Percentiles rank a stretch among this genome's conserved stretches.
These are phyloP conservation scores for Cyclotella sp. DNA, from an alignment of 108 stramenopile genomes.

Conservation along the genomic window DNA sequence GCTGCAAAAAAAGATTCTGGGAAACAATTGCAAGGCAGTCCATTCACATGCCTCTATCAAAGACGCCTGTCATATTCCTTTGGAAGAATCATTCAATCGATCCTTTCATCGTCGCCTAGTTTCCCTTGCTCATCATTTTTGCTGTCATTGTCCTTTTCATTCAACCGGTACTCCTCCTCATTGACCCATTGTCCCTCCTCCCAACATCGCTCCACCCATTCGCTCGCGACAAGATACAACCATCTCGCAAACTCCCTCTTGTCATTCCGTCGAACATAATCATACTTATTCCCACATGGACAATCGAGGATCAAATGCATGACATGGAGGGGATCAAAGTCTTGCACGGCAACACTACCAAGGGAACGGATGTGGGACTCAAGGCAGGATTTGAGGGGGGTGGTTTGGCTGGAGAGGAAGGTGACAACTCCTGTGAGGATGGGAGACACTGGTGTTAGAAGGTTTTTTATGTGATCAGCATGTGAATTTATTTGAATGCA, in stretches of 20 bases:
- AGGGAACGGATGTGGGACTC: conserved; percentile 7
- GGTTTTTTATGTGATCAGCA: no score
- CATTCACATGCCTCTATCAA: conserved; percentile 40
- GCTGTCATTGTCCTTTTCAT: not conserved
- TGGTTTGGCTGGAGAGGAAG: conserved; percentile 36
- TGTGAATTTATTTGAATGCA: no score
- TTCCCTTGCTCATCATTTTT: no score
- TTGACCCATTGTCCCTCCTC: conserved; percentile 22
- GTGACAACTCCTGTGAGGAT: conserved; percentile 22
- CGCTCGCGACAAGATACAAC: conserved; percentile 29
- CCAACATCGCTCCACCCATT: conserved; percentile 41
- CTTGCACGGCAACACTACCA: conserved; percentile 11
- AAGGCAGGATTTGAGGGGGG: conserved; percentile 17
- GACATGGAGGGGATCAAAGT: conserved; percentile 27
- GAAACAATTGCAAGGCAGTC: conserved; percentile 13
- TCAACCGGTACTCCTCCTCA: conserved; percentile 15
- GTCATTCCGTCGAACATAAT: conserved; percentile 22
- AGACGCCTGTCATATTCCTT: conserved; percentile 11
- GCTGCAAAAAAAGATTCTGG: conserved; percentile 25
- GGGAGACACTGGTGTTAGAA: no score
- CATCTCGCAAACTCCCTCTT: conserved; percentile 23
- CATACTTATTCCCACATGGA: conserved; percentile 21
- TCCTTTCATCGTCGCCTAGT: not conserved
- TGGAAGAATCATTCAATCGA: conserved; percentile 17
- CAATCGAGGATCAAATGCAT: conserved; percentile 31